A percentile compares a stretch with the other conserved stretches of the same genome.
These are phyloP conservation scores for Paecilomyces niveus DNA, from an alignment of 2,329 filamentous ascomycete genomes.

Conservation along the genomic window DNA sequence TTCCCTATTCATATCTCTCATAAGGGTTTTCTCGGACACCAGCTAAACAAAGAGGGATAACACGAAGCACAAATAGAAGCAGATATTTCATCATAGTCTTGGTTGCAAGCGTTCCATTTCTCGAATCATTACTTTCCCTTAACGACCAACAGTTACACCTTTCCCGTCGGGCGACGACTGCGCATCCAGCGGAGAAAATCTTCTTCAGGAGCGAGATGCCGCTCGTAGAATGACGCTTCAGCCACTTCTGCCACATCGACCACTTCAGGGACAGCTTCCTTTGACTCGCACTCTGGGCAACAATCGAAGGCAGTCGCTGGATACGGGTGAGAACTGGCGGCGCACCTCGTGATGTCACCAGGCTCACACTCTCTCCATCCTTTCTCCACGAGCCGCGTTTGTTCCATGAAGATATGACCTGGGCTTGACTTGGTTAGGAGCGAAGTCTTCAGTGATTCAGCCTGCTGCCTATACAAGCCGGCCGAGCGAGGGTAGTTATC, in stretches of 20 bases:
- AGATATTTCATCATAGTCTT: slow-evolving; percentile 28
- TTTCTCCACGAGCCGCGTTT: slow-evolving; percentile 7
- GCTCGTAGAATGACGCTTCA: not conserved
- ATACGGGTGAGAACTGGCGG: slow-evolving; percentile 7
- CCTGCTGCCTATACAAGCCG: slow-evolving; percentile 2
- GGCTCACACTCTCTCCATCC: slow-evolving; percentile 7
- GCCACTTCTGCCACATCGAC: not conserved
- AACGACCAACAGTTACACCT: not conserved
- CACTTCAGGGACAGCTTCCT: slow-evolving; percentile 1
- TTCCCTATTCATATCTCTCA: not conserved
- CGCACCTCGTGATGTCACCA: slow-evolving; percentile 6
- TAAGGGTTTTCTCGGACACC: not conserved
- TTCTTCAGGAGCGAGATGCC: not conserved
- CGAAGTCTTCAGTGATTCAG: not conserved
- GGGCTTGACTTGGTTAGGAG: not conserved
- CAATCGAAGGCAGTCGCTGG: slow-evolving; percentile 9
- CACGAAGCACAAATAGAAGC: not conserved
- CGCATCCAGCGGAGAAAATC: not conserved
- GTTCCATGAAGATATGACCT: slow-evolving; percentile 2
- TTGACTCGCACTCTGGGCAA: slow-evolving; percentile 12
- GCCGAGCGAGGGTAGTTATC: slow-evolving; percentile 5
- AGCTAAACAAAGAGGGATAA: not conserved
- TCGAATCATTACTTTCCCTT: no score
- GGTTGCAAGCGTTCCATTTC: no score
- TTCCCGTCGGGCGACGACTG: not conserved